These are phyloP conservation scores for Suillus subalutaceus DNA, from an alignment of 768 basidiomycete genomes.

Conservation along the genomic window DNA sequence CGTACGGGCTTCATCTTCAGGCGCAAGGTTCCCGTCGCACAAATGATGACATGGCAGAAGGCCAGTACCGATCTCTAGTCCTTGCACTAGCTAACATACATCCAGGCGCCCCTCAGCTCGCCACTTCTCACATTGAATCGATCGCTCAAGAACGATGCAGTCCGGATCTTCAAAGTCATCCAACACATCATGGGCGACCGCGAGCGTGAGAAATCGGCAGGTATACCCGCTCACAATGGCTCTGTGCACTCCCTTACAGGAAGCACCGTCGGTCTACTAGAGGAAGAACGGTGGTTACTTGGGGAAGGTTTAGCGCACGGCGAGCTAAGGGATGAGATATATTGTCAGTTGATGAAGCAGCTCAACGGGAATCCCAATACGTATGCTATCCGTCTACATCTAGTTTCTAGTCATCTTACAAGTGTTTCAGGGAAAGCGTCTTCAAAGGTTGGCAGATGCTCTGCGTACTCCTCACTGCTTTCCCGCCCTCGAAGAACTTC, in stretches of 20 bases:
- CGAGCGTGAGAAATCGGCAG: constrained; percentile 66
- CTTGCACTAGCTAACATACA: neutral
- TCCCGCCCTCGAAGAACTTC: constrained; percentile 93
- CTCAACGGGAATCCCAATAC: constrained; percentile 78
- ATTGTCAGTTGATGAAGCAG: constrained; percentile 93
- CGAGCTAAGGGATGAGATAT: constrained; percentile 91
- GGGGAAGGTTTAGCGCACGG: constrained; percentile 77
- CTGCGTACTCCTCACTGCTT: constrained; percentile 88
- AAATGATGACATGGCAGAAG: constrained; percentile 94
- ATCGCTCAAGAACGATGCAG: constrained; percentile 70
- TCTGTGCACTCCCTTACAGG: constrained; percentile 49
- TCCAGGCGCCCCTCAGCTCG: constrained; percentile 61
- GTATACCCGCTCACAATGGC: constrained; percentile 47
- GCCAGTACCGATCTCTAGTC: constrained; percentile 31
- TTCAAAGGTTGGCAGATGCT: constrained; percentile 95
- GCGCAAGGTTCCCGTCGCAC: constrained; percentile 77
- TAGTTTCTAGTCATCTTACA: constrained; percentile 3
- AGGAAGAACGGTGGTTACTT: constrained; percentile 88
- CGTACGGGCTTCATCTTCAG: constrained; percentile 88
- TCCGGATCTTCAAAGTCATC: constrained; percentile 85
- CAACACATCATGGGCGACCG: constrained; percentile 95
- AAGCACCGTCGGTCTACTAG: constrained; percentile 55
- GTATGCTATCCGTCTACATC: constrained; percentile 44
- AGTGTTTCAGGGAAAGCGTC: constrained; percentile 63
- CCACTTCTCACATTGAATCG: constrained; percentile 77